Base-by-base conservation (phyloP, 139 green algal genomes). In the Chlamydomonas sp. region DNA sequence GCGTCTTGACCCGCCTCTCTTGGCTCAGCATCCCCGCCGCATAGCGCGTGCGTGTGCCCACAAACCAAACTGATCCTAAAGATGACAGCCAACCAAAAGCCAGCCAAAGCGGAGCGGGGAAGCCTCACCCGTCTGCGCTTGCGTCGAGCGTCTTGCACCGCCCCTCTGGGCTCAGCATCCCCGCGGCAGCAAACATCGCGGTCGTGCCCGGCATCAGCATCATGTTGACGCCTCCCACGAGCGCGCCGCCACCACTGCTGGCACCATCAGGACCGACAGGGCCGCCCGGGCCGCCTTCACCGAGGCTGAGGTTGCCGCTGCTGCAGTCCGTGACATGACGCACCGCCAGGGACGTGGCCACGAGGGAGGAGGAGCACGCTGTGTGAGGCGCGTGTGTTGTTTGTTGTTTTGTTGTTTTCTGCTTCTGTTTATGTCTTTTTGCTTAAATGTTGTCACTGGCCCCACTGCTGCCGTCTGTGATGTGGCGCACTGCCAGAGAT, bases 351-450 rank as follows among this genome's bases (percentile, higher is more conserved):
- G 87, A 71, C 1, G 82, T 76, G n/a, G 86, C 79, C 2, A 95
- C 87, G 28, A 97, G 76, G 6, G 85, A 93, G 10, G 90, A 93
- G 10, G 88, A 95, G 82, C 91, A 97, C 4, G 91, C 91, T 2
- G 88, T 92, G 75, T n/a, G n/a, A n/a, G n/a, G n/a, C n/a, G n/a
- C n/a, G n/a, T n/a, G n/a, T n/a, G n/a, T n/a, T n/a, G n/a, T n/a
- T n/a, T n/a, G n/a, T n/a, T n/a, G n/a, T n/a, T n/a, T n/a, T n/a
- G n/a, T n/a, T n/a, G n/a, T n/a, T n/a, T n/a, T n/a, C n/a, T n/a
- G n/a, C n/a, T n/a, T n/a, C n/a, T n/a, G n/a, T n/a, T n/a, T n/a
- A n/a, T n/a, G n/a, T n/a, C n/a, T n/a, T n/a, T n/a, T n/a, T n/a
- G n/a, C n/a, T n/a, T n/a, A n/a, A n/a, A n/a, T n/a, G n/a, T n/a